Conservation (phyloP, 768 basidiomycete genomes). For the Tulasnella sp. region DNA sequence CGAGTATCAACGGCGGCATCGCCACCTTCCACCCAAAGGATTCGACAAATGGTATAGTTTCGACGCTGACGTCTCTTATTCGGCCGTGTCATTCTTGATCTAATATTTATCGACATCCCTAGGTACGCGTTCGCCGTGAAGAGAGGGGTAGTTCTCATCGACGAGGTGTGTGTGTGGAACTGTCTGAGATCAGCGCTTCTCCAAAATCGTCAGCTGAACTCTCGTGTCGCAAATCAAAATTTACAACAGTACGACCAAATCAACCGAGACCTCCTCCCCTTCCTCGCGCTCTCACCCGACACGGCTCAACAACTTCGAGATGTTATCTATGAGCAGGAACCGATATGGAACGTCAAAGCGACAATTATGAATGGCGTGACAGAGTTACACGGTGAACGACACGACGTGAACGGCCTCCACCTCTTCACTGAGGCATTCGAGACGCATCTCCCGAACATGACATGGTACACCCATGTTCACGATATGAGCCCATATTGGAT, state of each 20-base stretch:
- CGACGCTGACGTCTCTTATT: too few relatives aligned
- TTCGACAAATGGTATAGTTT: constrained; percentile 40
- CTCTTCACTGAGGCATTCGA: background rate
- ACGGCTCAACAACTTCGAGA: background rate
- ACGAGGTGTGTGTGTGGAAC: constrained; percentile 21
- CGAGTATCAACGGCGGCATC: constrained; percentile 32
- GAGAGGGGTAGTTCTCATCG: constrained; percentile 11
- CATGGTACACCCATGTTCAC: background rate
- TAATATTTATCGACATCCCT: too few relatives aligned
- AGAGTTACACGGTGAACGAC: background rate
- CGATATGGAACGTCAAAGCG: background rate
- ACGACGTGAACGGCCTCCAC: background rate
- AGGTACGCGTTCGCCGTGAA: constrained; percentile 4
- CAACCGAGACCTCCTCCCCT: constrained; percentile 18
- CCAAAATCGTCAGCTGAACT: too few relatives aligned
- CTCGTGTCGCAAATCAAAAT: too few relatives aligned
- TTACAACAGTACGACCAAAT: constrained; percentile 30
- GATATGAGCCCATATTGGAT: background rate
- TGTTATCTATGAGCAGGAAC: background rate
- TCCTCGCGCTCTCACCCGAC: background rate
- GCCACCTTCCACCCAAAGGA: constrained; percentile 31
- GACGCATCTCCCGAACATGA: background rate
- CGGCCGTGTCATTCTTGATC: too few relatives aligned
- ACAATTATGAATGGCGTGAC: background rate
- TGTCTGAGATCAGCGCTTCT: constrained; percentile 12